Evolutionary conservation across 208 protist genomes (phyloP), one percentile per base, ranked within the genome.

Genomic region (Crithidia expoeki): DNA sequence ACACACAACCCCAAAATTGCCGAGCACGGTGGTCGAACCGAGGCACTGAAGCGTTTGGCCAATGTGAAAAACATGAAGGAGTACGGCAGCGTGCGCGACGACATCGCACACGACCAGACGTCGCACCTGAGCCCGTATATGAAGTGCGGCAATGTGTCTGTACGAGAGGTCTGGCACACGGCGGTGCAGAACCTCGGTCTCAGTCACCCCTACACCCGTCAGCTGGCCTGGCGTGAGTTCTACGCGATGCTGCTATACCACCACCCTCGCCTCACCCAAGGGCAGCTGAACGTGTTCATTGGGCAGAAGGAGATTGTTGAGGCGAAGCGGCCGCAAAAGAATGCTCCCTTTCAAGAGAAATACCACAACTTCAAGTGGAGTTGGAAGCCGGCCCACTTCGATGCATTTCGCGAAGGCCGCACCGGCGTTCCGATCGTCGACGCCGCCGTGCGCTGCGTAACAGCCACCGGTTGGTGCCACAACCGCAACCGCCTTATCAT

Each of bases 401-500:
- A 70, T 12, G 74, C 74, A 1, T 98, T 96, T 81, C 74, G 83
- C 17, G 62, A 74, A 17, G 93, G 94, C n/a, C 36, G 68, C 23
- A 98, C 94, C 12, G 96, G 96, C n/a, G 80, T 96, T 25, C 96
- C 96, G 0, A 71, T 98, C 27, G 91, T 98, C 11, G 96, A 98
- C 62, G 96, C 96, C 30, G 91, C 90, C 40, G 96, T 98, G 80
- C 84, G 91, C 38, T 94, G 96, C 73, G 66, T 98, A 30, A 80
- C 34, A 5, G 61, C 70, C 23, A 97, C 94, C 11, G 94, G 92
- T 19, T 97, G 83, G 80, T 91, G 88, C 58, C 80, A 86, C 60
- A 94, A 94, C 77, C 85, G 90, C 46, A 74, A 71, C 61, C 86
- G 88, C 52, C 81, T 97, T 67, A 68, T 92, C 33, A 84, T 95